Evolutionary conservation across 2,329 filamentous ascomycete species (phyloP).

Genomic region (Pyrenophora teres): DNA sequence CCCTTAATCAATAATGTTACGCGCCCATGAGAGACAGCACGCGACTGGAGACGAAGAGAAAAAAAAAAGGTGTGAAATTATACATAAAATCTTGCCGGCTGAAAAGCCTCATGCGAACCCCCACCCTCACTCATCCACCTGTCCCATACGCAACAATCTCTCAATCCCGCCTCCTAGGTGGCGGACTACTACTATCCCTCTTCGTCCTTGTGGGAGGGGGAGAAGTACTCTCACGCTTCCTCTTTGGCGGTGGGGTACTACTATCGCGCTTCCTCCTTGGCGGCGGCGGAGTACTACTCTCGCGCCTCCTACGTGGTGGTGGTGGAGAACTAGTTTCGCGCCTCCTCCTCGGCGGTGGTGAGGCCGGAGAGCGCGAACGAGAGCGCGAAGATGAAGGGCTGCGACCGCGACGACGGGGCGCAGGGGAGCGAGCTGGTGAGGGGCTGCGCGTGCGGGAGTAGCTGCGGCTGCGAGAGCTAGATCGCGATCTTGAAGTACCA

Average conservation of each 20-base stretch:
- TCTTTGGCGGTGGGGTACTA: not conserved
- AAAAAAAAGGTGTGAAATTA: no score
- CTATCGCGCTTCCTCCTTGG: not conserved
- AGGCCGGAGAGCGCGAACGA: slow-evolving; percentile 16
- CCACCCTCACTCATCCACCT: no score
- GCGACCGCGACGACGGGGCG: slow-evolving; percentile 30
- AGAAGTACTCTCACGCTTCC: not conserved
- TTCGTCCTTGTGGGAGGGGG: slow-evolving; percentile 1
- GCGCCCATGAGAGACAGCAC: no score
- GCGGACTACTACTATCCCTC: slow-evolving; percentile 9
- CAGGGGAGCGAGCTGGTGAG: slow-evolving; percentile 19
- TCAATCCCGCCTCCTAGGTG: slow-evolving; percentile 6
- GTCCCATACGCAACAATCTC: no score
- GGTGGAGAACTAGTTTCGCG: not conserved
- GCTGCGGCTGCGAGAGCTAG: slow-evolving; percentile 7
- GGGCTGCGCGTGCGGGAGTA: no score
- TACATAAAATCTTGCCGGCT: no score
- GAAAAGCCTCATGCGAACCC: no score
- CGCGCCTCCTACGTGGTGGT: not conserved
- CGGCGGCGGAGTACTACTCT: not conserved
- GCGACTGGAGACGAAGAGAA: no score
- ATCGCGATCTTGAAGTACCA: slow-evolving; percentile 27
- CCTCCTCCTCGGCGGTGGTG: not conserved
- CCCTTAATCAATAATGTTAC: no score
- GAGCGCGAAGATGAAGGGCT: slow-evolving; percentile 27